Percentiles rank a stretch among this genome's conserved stretches.
Conservation (phyloP, 805 yeast genomes). For the Clavispora vitiphila region DNA sequence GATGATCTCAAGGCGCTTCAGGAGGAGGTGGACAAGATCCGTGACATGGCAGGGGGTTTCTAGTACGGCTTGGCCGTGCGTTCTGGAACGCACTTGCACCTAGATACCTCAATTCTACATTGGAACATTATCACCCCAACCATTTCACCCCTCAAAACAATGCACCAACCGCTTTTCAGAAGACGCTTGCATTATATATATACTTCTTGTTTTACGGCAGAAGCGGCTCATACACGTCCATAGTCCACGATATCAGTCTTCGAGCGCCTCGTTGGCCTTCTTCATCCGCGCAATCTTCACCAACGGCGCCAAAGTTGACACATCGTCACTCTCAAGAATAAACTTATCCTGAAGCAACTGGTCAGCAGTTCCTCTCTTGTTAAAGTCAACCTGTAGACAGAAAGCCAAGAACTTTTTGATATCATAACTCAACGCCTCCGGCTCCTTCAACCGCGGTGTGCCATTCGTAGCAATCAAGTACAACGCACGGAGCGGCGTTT, state of each 20-base stretch:
- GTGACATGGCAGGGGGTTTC: conserved; percentile 43
- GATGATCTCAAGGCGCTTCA: conserved; percentile 65
- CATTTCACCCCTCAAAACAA: no score
- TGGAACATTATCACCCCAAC: no score
- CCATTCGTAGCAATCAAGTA: conserved; percentile 95
- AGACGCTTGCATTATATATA: conserved; percentile 1
- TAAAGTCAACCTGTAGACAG: conserved; percentile 80
- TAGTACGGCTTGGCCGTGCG: conserved; percentile 8
- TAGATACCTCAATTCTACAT: no score
- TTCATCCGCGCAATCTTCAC: conserved; percentile 71
- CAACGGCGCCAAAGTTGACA: conserved; percentile 60
- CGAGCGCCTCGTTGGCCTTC: conserved; percentile 34
- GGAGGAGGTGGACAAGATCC: conserved; percentile 60
- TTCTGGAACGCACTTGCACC: not conserved
- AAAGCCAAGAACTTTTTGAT: conserved; percentile 67
- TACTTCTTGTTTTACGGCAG: not conserved
- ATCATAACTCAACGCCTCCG: conserved; percentile 65
- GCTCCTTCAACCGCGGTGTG: conserved; percentile 88
- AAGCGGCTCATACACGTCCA: not conserved
- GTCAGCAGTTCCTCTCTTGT: conserved; percentile 71
- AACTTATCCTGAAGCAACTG: conserved; percentile 67
- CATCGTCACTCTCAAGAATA: conserved; percentile 57
- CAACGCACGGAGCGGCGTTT: conserved; percentile 89
- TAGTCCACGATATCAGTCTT: conserved; percentile 2
- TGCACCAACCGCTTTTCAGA: no score